Conservation (phyloP, 2,329 filamentous ascomycete species). For the Colletotrichum falcatum region DNA sequence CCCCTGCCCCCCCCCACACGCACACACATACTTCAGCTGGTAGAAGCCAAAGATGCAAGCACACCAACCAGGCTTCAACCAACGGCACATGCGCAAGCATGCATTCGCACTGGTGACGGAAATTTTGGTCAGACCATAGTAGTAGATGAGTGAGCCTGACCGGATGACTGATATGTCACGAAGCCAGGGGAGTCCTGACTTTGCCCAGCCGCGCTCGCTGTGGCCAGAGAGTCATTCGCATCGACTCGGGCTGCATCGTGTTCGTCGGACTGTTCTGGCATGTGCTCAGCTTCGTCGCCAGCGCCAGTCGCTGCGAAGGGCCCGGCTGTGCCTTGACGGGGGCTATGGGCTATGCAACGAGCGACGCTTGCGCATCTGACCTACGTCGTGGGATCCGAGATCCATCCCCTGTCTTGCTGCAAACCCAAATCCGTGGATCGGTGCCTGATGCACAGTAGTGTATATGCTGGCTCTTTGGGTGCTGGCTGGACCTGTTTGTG, state of each 20-base stretch:
- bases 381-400: not conserved
- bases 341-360: not conserved
- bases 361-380: slow-evolving; percentile 1
- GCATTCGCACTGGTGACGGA: not conserved
- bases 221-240: not conserved
- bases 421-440: not conserved
- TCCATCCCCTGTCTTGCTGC: not conserved
- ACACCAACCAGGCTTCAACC: not conserved
- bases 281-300: not conserved
- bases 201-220: not conserved
- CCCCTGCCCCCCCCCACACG: not conserved
- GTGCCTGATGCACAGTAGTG: not conserved
- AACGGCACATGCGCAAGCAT: not conserved
- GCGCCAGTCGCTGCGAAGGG: not conserved
- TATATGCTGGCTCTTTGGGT: not conserved
- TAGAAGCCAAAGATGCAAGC: not conserved
- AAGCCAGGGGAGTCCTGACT: not conserved
- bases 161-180: not conserved
- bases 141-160: not conserved
- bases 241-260: not conserved
- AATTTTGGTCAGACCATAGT: not conserved
- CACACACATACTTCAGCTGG: not conserved
- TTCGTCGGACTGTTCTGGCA: not conserved
- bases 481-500: not conserved
- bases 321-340: not conserved